Base-by-base conservation (phyloP, 306 rosid species). In the Prunus armeniaca region DNA sequence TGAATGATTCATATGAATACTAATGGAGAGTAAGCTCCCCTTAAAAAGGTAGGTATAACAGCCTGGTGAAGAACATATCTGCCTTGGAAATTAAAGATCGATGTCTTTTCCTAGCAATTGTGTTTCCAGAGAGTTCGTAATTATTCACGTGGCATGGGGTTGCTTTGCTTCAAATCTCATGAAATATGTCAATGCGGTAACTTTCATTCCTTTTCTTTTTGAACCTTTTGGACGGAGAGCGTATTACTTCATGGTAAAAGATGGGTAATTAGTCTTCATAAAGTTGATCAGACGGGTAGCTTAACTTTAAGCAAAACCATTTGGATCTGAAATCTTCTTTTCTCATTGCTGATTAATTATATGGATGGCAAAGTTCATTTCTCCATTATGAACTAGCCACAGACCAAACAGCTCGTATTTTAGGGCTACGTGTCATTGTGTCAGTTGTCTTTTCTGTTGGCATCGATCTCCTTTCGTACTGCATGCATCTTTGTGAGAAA, bases 81-180 rank as follows among this genome's bases (percentile, higher is more conserved):
- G 43, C 43, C 7, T 6, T 38, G 5, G 43, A 38, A 38, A 38
- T 38, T 7, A 38, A 38, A 38, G 43, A 38, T 38, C 19, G 65
- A 30, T 34, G 65, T 25, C 38, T 13, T 22, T 60, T 12, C 65
- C 65, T 60, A 24, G 32, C 17, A 12, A 22, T 25, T 60, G 34
- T 60, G 65, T 25, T 60, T 60, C 38, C 65, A 60, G 17, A 60
- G 65, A 24, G 5, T 25, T 0, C 2, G 11, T 24, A 28, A 60
- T 9, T n/a, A 55, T 55, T 55, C 61, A 55, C 65, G 65, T 60
- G 65, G 38, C 65, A 34, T 60, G 65, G 38, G 65, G 38, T 60
- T 60, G 65, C 65, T 60, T 60, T 60, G 65, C 65, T 60, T 60
- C 65, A 25, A 60, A 25, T 60, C 10, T 25, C 65, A 12, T 60